Base-by-base conservation (phyloP, 2,329 filamentous ascomycete species). In the Exserohilum turcica region DNA sequence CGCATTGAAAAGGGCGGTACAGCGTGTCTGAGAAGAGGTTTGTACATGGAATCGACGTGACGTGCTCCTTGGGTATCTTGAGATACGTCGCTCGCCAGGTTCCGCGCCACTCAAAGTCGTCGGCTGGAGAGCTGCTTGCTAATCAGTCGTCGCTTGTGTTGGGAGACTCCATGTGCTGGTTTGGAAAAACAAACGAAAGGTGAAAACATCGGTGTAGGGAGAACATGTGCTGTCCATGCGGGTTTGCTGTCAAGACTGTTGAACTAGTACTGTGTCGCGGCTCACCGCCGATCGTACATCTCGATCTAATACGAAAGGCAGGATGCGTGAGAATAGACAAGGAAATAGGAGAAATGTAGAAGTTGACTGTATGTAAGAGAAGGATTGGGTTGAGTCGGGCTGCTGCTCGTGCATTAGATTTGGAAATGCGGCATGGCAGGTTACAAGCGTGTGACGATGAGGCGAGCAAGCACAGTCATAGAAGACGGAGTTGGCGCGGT, bases 1-100 rank as follows among this genome's bases (percentile, higher is more conserved):
- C 89, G 77, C 93, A 97, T 62, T 90, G 88, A 73, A 95, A 97
- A 0, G 93, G 93, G 8, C 92, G 85, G 74, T 97, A 91, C 19
- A 97, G 81, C 6, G 90, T 86, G 74, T 99, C 93, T 12, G 93
- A 97, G 74, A 90, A 97, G 45, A 97, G 85, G 65, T 86, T 85
- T 45, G 82, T 82, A 76, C 92, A 96, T 63, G 89, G 82, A 31
- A 96, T 78, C 10, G 76, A 79, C 32, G 85, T 80, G 42, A 83
- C 79, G 52, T 80, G 77, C 12, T 75, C 73, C 12, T 79, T 72
- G 0, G 80, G 78, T 12, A 90, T 78, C 31, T 81, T 81, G 33
- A 96, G 81, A 64, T 88, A 84, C 0, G 92, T 95, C 27, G 87
- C 85, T 62, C 90, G 86, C 93, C 93, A 97, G 47, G 89, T 89